These are phyloP conservation scores for Lecanosticta acicola DNA, from an alignment of 2,329 filamentous ascomycete species.

Conservation along the genomic window DNA sequence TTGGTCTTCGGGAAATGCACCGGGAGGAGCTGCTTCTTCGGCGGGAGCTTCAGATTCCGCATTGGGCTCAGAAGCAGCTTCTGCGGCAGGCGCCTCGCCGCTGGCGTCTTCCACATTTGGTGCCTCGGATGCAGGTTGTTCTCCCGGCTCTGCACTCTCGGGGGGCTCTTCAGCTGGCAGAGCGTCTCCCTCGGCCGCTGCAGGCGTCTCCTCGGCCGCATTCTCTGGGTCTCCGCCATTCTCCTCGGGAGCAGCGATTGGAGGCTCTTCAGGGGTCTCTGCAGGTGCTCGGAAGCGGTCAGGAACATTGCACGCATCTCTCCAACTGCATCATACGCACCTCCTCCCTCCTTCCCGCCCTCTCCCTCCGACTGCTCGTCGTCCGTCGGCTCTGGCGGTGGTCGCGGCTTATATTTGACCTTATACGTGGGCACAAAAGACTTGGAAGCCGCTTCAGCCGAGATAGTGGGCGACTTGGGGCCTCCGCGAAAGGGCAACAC, in stretches of 20 bases:
- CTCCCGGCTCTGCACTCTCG: background rate
- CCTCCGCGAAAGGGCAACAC: constrained; percentile 26
- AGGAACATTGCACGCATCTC: background rate
- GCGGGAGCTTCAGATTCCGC: constrained; percentile 7
- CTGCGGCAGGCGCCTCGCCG: background rate
- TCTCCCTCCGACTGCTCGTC: constrained; percentile 22
- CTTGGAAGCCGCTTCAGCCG: constrained; percentile 19
- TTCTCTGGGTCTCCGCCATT: background rate
- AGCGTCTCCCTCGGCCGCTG: background rate
- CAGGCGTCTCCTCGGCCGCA: background rate
- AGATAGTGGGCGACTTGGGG: constrained; percentile 17
- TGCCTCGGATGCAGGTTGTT: background rate
- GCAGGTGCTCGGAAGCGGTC: background rate
- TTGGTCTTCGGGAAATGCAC: background rate
- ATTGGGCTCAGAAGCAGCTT: background rate
- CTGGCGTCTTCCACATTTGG: background rate
- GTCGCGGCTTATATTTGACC: constrained; percentile 15
- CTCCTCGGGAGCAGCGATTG: background rate
- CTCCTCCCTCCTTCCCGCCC: constrained; percentile 6
- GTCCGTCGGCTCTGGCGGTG: constrained; percentile 23
- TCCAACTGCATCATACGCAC: background rate
- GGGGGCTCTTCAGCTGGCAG: background rate
- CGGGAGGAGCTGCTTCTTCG: constrained; percentile 1
- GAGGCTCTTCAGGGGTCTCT: background rate
- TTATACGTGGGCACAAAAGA: constrained; percentile 24